Evolutionary conservation across 495 filamentous ascomycete species (phyloP).

Genomic region (Penicillium riverlandense): DNA sequence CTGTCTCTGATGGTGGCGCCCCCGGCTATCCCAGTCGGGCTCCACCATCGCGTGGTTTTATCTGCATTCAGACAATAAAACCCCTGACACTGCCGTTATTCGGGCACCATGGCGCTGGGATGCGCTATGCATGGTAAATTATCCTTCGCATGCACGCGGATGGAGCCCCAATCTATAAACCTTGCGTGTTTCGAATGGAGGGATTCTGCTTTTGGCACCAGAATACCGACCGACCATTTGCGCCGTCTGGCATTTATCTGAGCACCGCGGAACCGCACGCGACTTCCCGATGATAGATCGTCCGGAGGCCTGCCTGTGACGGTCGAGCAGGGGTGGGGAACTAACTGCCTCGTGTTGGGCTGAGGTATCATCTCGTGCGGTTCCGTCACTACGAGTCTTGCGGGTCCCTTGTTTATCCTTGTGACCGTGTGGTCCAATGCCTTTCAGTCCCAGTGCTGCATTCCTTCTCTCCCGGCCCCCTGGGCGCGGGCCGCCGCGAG

Average conservation of each 20-base stretch:
- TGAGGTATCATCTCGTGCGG: neutral
- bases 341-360: neutral
- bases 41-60: neutral
- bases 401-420: neutral
- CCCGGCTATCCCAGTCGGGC: neutral
- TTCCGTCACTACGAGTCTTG: neutral
- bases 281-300: conserved; percentile 15
- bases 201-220: neutral
- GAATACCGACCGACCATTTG: too few species aligned
- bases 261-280: conserved; percentile 15
- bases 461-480: too few species aligned
- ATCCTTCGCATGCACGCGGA: neutral
- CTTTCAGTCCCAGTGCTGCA: too few species aligned
- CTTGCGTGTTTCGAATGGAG: neutral
- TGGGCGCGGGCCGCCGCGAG: too few species aligned
- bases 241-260: conserved; percentile 3
- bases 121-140: neutral
- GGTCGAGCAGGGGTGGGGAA: conserved; percentile 1
- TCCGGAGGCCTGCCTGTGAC: conserved; percentile 4
- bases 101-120: conserved; percentile 1
- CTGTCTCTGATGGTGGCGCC: neutral
- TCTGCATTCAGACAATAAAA: neutral
- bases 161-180: neutral
- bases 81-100: neutral
- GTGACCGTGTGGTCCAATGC: neutral